Base-by-base conservation (phyloP, 169 alveolate species). In the Condylostoma magnum region DNA sequence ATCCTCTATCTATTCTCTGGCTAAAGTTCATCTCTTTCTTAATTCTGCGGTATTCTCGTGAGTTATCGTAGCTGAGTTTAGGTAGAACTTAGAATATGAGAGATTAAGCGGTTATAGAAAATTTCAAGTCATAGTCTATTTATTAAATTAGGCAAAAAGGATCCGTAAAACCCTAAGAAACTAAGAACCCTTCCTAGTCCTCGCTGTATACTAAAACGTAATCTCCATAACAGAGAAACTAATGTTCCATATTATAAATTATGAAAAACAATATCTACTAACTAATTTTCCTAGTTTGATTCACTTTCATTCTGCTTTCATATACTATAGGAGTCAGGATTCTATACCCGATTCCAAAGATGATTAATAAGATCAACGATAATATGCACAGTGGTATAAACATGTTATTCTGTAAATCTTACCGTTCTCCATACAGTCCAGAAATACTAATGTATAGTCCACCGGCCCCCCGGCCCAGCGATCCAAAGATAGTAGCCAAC, bases 401-500 rank as follows among this genome's bases (percentile, higher is more conserved):
- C 48, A 41, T 10, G 48, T 41, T 10, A 15, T 41, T 41, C 48
- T 41, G 20, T 15, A 41, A 10, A 41, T 10, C 15, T 41, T 41
- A 15, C 10, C 15, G 10, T 10, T 10, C 15, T 51, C 25, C 60
- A 33, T 15, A n/a, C 0, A 18, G 60, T 1, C 71, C 71, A 2
- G 71, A 10, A 8, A 60, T 15, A 36, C 41, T n/a, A 8, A 60
- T 41, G 8, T n/a, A 12, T 8, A 33, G 10, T 2, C 57, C 71
- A 38, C 82, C 70, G 18, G 63, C 8, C 20, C 37, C 78, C 43
- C 70, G 43, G 22, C 31, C 80, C 8, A 63, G 54, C 10, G 43
- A 27, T 30, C 83, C 83, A 6, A 76, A 44, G 6, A 76, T 28
- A 25, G 85, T 75, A 0, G 76, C 71, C 10, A 75, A 5, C 25